Conservation (phyloP, 1,284 basidiomycete species). For the Termitomyces sp. region DNA sequence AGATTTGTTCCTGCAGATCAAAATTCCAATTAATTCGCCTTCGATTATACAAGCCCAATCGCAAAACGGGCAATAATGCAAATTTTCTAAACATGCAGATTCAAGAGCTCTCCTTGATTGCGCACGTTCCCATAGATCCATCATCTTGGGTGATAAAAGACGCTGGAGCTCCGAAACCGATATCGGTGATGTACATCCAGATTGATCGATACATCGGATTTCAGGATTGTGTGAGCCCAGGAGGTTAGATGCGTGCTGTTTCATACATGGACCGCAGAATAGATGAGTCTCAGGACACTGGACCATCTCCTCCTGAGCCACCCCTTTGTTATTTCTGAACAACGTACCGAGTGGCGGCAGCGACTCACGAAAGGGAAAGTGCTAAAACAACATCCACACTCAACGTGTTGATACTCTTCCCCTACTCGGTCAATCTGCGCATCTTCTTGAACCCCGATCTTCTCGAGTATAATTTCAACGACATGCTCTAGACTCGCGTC, state of each 20-base stretch:
- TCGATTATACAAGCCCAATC: conserved; percentile 82
- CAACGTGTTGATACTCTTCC: conserved; percentile 35
- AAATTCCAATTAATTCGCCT: conserved; percentile 69
- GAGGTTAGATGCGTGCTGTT: conserved; percentile 40
- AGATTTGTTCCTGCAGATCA: conserved; percentile 68
- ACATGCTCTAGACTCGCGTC: conserved; percentile 40
- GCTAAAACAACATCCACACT: conserved; percentile 82
- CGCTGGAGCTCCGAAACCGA: conserved; percentile 61
- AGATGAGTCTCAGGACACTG: conserved; percentile 82
- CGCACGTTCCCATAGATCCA: conserved; percentile 69
- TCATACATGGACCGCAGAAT: conserved; percentile 63
- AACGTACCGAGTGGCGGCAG: not conserved
- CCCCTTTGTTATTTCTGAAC: not conserved
- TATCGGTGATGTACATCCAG: conserved; percentile 69
- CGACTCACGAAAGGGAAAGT: conserved; percentile 61
- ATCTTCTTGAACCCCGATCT: conserved; percentile 44
- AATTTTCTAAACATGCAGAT: conserved; percentile 60
- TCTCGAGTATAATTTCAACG: conserved; percentile 54
- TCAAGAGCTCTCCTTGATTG: conserved; percentile 74
- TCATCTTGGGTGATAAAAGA: conserved; percentile 56
- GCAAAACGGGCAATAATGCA: conserved; percentile 86
- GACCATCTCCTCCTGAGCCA: conserved; percentile 65
- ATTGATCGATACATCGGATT: conserved; percentile 80
- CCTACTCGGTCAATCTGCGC: not conserved
- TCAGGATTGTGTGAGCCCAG: conserved; percentile 47